Evolutionary conservation across 2,329 filamentous ascomycete genomes (phyloP).

Genomic region (Nemania diffusa): DNA sequence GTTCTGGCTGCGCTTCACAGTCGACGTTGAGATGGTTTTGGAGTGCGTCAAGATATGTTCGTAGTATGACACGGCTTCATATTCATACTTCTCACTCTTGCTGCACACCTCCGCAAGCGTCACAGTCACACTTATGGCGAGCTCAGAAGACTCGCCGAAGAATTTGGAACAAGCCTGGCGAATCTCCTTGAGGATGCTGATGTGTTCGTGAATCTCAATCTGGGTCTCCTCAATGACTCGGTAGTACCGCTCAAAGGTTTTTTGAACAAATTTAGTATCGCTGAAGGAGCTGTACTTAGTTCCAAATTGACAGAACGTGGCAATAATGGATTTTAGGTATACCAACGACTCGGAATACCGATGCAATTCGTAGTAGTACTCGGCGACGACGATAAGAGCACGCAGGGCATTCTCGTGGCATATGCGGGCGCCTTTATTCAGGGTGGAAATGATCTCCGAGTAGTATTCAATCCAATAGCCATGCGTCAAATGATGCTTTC

Average conservation of each 20-base stretch:
- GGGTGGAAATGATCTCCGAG: slow-evolving; percentile 26
- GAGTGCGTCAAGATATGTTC: slow-evolving; percentile 33
- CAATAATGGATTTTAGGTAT: slow-evolving; percentile 32
- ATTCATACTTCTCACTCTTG: slow-evolving; percentile 36
- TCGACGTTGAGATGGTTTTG: slow-evolving; percentile 26
- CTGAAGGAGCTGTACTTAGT: slow-evolving; percentile 32
- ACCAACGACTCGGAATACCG: slow-evolving; percentile 34
- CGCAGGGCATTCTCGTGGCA: slow-evolving; percentile 34
- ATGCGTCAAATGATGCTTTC: slow-evolving; percentile 34
- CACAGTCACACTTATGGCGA: slow-evolving; percentile 30
- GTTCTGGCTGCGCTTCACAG: slow-evolving; percentile 31
- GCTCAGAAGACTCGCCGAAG: slow-evolving; percentile 32
- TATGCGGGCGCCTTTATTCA: slow-evolving; percentile 31
- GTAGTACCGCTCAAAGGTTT: slow-evolving; percentile 34
- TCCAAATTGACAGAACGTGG: slow-evolving; percentile 36
- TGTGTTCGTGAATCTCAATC: slow-evolving; percentile 32
- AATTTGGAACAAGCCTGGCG: slow-evolving; percentile 29
- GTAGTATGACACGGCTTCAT: slow-evolving; percentile 36
- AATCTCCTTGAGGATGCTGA: slow-evolving; percentile 34
- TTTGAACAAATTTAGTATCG: slow-evolving; percentile 29
- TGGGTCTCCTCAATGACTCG: slow-evolving; percentile 35
- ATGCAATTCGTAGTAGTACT: slow-evolving; percentile 35
- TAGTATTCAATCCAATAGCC: slow-evolving; percentile 38
- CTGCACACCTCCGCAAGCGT: slow-evolving; percentile 33
- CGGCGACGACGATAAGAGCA: slow-evolving; percentile 32